Evolutionary conservation across 495 filamentous ascomycete genomes (phyloP).

Genomic region (Chaetomium fimeti): DNA sequence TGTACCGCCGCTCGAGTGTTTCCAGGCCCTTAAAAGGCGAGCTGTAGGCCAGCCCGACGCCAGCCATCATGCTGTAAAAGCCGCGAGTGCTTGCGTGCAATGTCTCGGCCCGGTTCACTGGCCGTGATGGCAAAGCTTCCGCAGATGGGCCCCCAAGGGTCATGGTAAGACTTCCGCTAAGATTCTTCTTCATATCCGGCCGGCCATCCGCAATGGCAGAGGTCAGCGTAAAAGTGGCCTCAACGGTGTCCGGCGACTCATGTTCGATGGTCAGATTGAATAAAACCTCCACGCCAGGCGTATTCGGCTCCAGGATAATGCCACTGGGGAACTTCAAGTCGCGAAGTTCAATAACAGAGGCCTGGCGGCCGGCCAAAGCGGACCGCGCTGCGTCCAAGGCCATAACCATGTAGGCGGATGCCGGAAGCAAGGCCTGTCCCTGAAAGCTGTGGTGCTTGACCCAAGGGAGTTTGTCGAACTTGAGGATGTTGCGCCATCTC

Average conservation of each 20-base stretch:
- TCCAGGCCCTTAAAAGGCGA: conserved; percentile 45
- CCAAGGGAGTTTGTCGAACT: conserved; percentile 46
- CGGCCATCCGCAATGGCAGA: conserved; percentile 38
- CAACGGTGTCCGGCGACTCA: conserved; percentile 23
- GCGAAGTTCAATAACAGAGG: conserved; percentile 42
- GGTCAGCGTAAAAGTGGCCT: conserved; percentile 42
- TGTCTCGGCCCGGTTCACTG: conserved; percentile 35
- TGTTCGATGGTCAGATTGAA: conserved; percentile 40
- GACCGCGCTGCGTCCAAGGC: conserved; percentile 43
- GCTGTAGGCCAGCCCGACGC: conserved; percentile 43
- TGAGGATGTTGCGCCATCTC: conserved; percentile 50
- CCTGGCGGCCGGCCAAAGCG: conserved; percentile 30
- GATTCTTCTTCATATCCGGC: conserved; percentile 42
- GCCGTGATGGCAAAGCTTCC: conserved; percentile 30
- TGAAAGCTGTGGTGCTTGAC: conserved; percentile 45
- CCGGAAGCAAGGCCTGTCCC: conserved; percentile 44
- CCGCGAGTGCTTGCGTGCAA: conserved; percentile 34
- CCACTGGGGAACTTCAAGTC: conserved; percentile 47
- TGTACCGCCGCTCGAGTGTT: conserved; percentile 43
- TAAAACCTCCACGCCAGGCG: conserved; percentile 46
- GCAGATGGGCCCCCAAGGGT: conserved; percentile 32
- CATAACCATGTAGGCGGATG: conserved; percentile 48
- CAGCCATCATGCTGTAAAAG: conserved; percentile 49
- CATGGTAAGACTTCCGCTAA: conserved; percentile 36
- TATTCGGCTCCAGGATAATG: conserved; percentile 50